These are phyloP conservation scores for Dalbergia cultrata DNA, from an alignment of 306 rosid species.

Conservation along the genomic window DNA sequence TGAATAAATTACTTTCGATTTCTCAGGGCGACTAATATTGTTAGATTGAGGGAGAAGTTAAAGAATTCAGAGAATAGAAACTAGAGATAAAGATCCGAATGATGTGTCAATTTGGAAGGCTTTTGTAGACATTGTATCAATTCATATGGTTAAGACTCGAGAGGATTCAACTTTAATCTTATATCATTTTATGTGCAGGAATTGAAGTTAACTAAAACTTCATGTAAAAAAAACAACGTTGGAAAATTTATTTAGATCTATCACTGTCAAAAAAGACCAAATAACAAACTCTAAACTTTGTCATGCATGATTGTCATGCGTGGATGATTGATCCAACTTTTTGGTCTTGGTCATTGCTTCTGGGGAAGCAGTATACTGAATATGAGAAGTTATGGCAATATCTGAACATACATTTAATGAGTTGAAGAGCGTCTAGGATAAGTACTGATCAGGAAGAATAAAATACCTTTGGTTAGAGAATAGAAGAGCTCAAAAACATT, in stretches of 20 bases:
- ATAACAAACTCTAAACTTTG: background rate
- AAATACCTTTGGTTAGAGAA: slow-evolving; percentile 36
- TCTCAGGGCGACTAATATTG: too few species aligned
- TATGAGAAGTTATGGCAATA: background rate
- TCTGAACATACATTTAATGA: slow-evolving; percentile 13
- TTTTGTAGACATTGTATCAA: too few species aligned
- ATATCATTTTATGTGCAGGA: too few species aligned
- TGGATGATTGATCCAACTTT: background rate
- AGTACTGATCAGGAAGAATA: slow-evolving; percentile 12
- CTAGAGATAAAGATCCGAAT: background rate
- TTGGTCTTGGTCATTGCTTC: slow-evolving; percentile 28
- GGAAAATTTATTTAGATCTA: background rate
- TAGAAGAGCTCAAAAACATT: slow-evolving; percentile 35
- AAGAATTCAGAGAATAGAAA: too few species aligned
- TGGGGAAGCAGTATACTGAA: slow-evolving; percentile 11
- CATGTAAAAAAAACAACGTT: background rate
- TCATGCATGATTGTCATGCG: slow-evolving; percentile 6
- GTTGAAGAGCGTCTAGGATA: background rate
- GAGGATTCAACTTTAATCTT: background rate
- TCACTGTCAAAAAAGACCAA: background rate
- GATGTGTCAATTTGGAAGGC: background rate
- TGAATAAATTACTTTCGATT: too few species aligned
- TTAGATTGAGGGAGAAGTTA: too few species aligned
- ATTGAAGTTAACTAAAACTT: background rate
- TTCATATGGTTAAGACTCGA: background rate